Percentiles rank a stretch among this genome's conserved stretches.
Evolutionary conservation across 2,329 filamentous ascomycete genomes (phyloP).

Genomic region (Conoideocrella luteorostrata): DNA sequence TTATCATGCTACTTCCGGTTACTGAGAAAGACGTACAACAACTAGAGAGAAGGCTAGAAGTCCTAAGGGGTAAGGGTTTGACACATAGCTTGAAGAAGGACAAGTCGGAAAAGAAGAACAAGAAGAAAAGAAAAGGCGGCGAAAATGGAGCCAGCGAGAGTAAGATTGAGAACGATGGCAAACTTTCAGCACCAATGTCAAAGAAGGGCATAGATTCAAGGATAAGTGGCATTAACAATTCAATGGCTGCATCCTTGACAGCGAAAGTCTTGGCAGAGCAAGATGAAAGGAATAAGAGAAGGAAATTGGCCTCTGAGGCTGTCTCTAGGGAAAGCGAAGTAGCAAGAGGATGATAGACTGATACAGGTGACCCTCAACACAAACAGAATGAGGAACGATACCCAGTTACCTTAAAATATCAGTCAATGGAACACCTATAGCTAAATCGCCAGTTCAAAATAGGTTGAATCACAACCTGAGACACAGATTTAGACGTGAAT

Average conservation of each 20-base stretch:
- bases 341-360: constrained; percentile 3
- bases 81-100: constrained; percentile 87
- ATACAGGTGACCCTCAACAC: too few relatives aligned
- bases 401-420: not conserved
- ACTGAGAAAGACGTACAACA: constrained; percentile 63
- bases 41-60: constrained; percentile 59
- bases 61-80: constrained; percentile 64
- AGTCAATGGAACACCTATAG: too few relatives aligned
- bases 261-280: constrained; percentile 84
- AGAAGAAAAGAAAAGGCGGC: constrained; percentile 51
- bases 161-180: constrained; percentile 46
- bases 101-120: constrained; percentile 55
- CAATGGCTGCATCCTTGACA: constrained; percentile 77
- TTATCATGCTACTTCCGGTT: constrained; percentile 75
- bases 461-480: too few relatives aligned
- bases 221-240: constrained; percentile 72
- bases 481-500: too few relatives aligned
- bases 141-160: constrained; percentile 26
- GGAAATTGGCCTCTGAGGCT: constrained; percentile 51
- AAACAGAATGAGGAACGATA: constrained; percentile 2
- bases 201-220: constrained; percentile 29
- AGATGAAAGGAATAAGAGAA: constrained; percentile 70
- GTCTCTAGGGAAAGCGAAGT: constrained; percentile 7
- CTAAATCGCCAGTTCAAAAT: too few relatives aligned
- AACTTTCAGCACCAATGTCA: constrained; percentile 15